A percentile compares a stretch with the other conserved stretches of the same genome.
These are phyloP conservation scores for Exserohilum rostratum DNA, from an alignment of 2,329 filamentous ascomycete species.

Conservation along the genomic window DNA sequence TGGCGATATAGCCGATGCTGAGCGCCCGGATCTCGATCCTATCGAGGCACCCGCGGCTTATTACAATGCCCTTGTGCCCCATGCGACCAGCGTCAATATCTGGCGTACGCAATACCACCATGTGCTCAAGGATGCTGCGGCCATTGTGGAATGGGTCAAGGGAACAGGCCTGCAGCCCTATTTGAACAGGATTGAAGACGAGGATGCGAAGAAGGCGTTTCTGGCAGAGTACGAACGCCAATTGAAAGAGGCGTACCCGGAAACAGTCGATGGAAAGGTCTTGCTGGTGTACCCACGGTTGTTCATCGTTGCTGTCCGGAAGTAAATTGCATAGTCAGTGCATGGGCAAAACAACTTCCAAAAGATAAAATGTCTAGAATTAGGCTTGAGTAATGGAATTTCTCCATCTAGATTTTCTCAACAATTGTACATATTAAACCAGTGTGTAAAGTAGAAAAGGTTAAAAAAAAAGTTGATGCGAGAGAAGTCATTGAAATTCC, in stretches of 20 bases:
- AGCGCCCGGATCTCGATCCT: constrained; percentile 51
- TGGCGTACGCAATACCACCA: constrained; percentile 64
- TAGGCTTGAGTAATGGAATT: too few relatives aligned
- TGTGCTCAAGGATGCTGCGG: constrained; percentile 54
- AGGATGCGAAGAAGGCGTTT: constrained; percentile 51
- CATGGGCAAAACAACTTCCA: too few relatives aligned
- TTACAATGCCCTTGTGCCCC: constrained; percentile 57
- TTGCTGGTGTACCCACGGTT: constrained; percentile 62
- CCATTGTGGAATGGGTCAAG: constrained; percentile 66
- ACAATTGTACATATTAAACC: too few relatives aligned
- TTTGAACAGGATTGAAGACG: constrained; percentile 55
- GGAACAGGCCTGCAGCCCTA: constrained; percentile 64
- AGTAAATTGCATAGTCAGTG: constrained; percentile 11
- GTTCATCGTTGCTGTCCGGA: constrained; percentile 57
- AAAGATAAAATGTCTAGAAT: too few relatives aligned
- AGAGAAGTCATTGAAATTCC: too few relatives aligned
- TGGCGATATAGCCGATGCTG: constrained; percentile 12
- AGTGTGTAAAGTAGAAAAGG: too few relatives aligned
- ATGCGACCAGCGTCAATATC: constrained; percentile 53
- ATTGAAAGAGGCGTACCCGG: constrained; percentile 54
- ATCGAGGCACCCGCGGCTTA: constrained; percentile 57
- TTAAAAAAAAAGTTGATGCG: too few relatives aligned
- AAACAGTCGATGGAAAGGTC: constrained; percentile 59
- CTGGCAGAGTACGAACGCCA: constrained; percentile 55
- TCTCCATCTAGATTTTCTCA: too few relatives aligned